A percentile compares a stretch with the other conserved stretches of the same genome.
Conservation (phyloP, 2,329 filamentous ascomycete species). For the Microdochium trichocladiopsis region DNA sequence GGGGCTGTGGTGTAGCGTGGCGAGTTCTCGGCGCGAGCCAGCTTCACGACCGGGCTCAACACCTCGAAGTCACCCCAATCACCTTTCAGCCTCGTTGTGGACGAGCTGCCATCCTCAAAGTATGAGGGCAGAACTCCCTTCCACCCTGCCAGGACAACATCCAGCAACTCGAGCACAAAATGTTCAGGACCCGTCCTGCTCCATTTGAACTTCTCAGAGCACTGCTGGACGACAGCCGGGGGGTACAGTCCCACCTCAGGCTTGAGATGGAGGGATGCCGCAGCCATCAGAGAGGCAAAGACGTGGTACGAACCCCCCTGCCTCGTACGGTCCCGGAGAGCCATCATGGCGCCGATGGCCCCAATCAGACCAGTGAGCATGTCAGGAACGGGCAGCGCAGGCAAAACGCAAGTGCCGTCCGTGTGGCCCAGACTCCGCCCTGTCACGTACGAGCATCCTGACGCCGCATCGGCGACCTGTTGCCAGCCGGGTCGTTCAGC, state of each 20-base stretch:
- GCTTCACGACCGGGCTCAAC: neutral
- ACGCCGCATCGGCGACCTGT: constrained; percentile 35
- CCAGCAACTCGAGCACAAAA: constrained; percentile 17
- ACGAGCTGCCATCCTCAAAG: constrained; percentile 9
- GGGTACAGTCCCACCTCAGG: constrained; percentile 23
- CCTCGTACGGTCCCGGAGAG: constrained; percentile 19
- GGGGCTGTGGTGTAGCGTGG: neutral
- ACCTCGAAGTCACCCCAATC: neutral
- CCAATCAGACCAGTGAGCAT: constrained; percentile 25
- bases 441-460: constrained; percentile 24
- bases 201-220: constrained; percentile 16
- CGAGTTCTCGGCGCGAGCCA: neutral
- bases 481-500: constrained; percentile 40
- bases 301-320: constrained; percentile 22
- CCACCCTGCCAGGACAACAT: constrained; percentile 15
- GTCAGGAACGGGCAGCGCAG: constrained; percentile 23
- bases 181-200: constrained; percentile 15
- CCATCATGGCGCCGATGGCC: constrained; percentile 22
- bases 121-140: constrained; percentile 8
- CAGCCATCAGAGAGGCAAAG: constrained; percentile 18
- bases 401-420: constrained; percentile 19
- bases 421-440: constrained; percentile 16
- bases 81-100: neutral
- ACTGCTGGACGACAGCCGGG: constrained; percentile 10
- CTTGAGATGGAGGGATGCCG: constrained; percentile 16